Evolutionary conservation across 2,329 filamentous ascomycete genomes (phyloP), one percentile per base, ranked within the genome.

Genomic region (Pyrenochaeta sp.): DNA sequence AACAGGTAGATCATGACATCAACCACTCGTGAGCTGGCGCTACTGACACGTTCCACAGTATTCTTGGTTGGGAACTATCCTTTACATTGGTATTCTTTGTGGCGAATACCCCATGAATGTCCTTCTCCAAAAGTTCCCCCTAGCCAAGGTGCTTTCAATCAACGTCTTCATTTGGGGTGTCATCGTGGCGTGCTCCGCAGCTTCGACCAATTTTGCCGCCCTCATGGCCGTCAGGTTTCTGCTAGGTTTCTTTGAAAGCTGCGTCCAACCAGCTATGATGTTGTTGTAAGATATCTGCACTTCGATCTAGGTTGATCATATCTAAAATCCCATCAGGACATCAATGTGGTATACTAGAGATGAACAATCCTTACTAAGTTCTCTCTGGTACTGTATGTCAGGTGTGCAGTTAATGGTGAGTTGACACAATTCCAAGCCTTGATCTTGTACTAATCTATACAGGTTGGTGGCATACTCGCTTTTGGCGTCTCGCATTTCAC

Each of bases 11-110:
- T 30, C 24, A 11, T 5, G 51, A 28, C 35, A 39, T 21, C 48
- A 51, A 50, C 20, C 49, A 24, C 51, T 56, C 44, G 51, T 49
- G 35, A 47, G 41, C 7, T 34, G n/a, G 6, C 14, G 6, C 20
- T 15, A 4, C 11, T 26, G 23, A 24, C 20, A 24, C n/a, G n/a
- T 26, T 42, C 30, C 41, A 52, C 67, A 81, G 45, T 72, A 77
- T 59, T 83, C 80, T 1, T 85, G 81, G 81, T 76, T 85, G 0
- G 80, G 81, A 0, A 83, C 80, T 2, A 77, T 85, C 34, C 71
- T 85, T 9, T 86, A 81, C 56, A 48, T 57, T 9, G 43, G 44
- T 22, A 47, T 52, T 29, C 37, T 57, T 3, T 39, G 21, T 18
- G 51, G 48, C 9, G 53, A 57, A 38, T 57, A 49, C 27, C 53